phyloP scores from a whole-genome alignment of 139 green algal genomes.

The Micractinium sp. region DNA sequence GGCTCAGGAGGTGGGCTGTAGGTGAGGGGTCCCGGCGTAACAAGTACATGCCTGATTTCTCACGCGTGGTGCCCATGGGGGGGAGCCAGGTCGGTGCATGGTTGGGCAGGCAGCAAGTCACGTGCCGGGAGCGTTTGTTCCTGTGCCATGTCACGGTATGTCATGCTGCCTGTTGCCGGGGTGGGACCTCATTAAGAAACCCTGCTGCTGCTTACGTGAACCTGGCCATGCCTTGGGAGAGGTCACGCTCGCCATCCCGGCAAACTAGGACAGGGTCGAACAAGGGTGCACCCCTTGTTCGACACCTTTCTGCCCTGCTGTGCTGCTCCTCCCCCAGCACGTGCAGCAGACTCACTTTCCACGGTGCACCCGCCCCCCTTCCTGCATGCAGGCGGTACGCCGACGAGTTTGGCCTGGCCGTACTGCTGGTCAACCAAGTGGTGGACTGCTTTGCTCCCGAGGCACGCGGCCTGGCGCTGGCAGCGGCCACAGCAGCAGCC shows the following conservation, averaged over 20 bases:
- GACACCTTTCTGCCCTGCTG: too few species aligned
- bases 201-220: not conserved
- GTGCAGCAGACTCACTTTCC: not conserved
- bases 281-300: not conserved
- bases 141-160: too few species aligned
- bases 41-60: too few species aligned
- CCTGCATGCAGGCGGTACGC: slow-evolving; percentile 43
- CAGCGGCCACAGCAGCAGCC: not conserved
- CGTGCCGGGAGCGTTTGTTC: too few species aligned
- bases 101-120: too few species aligned
- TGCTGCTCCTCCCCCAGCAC: too few species aligned
- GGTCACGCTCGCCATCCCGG: not conserved
- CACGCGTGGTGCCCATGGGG: too few species aligned
- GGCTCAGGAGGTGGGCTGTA: not conserved
- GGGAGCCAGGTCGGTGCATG: too few species aligned
- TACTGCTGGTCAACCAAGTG: slow-evolving; percentile 80
- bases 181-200: not conserved
- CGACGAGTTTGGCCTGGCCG: slow-evolving; percentile 56
- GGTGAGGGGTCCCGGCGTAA: not conserved
- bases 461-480: not conserved
- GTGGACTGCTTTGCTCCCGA: slow-evolving; percentile 47
- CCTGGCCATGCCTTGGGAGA: too few species aligned
- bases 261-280: too few species aligned
- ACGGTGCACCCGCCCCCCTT: not conserved
- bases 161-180: not conserved